Evolutionary conservation across 2,329 filamentous ascomycete species (phyloP).

Genomic region (Tolypocladium ophioglossoides): DNA sequence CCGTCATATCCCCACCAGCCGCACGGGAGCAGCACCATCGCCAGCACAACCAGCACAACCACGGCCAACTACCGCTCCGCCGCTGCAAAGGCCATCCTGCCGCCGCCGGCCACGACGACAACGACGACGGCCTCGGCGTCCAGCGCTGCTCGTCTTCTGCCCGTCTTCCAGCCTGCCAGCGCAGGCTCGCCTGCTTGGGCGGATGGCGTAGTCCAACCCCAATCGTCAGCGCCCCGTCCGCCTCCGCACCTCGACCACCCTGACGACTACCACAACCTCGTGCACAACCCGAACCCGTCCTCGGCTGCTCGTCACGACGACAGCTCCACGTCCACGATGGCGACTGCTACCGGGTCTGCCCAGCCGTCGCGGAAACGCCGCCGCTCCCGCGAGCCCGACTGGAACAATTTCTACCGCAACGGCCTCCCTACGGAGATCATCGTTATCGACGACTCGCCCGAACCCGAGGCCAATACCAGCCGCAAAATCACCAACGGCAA

Average conservation of each 20-base stretch:
- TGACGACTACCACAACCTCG: slow-evolving; percentile 10
- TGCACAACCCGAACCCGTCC: slow-evolving; percentile 8
- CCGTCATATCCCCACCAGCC: slow-evolving; percentile 36
- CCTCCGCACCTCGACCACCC: slow-evolving; percentile 16
- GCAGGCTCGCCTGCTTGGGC: slow-evolving; percentile 18
- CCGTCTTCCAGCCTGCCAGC: slow-evolving; percentile 12
- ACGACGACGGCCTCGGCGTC: slow-evolving; percentile 14
- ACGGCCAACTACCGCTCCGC: slow-evolving; percentile 19
- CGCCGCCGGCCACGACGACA: slow-evolving; percentile 11
- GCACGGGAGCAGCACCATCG: slow-evolving; percentile 13
- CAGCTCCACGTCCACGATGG: slow-evolving; percentile 8
- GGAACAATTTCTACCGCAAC: slow-evolving; percentile 74
- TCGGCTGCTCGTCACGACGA: slow-evolving; percentile 11
- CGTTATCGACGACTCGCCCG: slow-evolving; percentile 67
- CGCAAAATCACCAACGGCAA: slow-evolving; percentile 27
- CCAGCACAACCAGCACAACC: slow-evolving; percentile 6
- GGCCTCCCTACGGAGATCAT: slow-evolving; percentile 78
- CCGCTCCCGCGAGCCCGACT: slow-evolving; percentile 58
- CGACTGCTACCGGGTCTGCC: slow-evolving; percentile 16
- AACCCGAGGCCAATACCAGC: slow-evolving; percentile 35
- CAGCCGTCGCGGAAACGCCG: slow-evolving; percentile 37
- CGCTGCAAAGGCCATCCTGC: too few species aligned
- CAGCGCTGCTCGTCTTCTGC: slow-evolving; percentile 13
- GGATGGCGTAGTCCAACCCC: slow-evolving; percentile 21
- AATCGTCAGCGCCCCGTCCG: slow-evolving; percentile 19